Evolutionary conservation across 345 rosid genomes (phyloP).

Genomic region (Crucihimalaya himalaica): DNA sequence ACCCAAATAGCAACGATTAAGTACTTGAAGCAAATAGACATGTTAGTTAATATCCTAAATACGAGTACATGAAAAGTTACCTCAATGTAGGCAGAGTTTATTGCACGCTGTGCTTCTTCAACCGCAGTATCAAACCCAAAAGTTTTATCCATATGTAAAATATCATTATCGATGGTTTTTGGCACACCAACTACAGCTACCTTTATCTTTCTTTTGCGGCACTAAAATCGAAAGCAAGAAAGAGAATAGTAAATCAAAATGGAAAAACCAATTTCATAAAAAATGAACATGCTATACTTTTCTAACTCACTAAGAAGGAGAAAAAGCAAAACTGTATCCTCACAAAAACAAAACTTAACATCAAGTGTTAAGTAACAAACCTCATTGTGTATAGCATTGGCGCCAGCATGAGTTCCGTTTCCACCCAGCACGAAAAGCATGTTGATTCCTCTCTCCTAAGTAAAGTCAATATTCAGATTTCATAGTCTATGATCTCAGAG

Average conservation of each 20-base stretch:
- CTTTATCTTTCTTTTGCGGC: constrained; percentile 67
- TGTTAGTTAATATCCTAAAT: neutral
- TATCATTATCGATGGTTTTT: constrained; percentile 96
- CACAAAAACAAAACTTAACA: neutral
- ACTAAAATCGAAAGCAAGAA: constrained; percentile 45
- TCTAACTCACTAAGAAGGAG: neutral
- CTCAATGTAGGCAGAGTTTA: constrained; percentile 98
- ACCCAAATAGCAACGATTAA: neutral
- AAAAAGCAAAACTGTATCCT: neutral
- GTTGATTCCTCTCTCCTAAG: constrained; percentile 94
- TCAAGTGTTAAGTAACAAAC: constrained; percentile 44
- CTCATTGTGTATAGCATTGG: constrained; percentile 95
- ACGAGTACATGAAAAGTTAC: constrained; percentile 39
- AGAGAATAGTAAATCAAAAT: neutral
- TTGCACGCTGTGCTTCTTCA: constrained; percentile 98
- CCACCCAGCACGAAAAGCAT: constrained; percentile 99
- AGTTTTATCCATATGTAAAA: constrained; percentile 92
- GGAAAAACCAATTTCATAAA: neutral
- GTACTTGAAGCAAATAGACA: constrained; percentile 20
- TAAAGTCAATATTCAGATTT: neutral
- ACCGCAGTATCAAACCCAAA: constrained; percentile 99
- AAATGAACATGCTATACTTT: neutral
- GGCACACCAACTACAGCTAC: constrained; percentile 99
- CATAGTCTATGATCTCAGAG: constrained; percentile 1
- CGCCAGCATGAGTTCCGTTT: constrained; percentile 98